A percentile compares a stretch with the other conserved stretches of the same genome.
Conservation (phyloP, 2,329 filamentous ascomycete genomes). For the Amphichorda felina region DNA sequence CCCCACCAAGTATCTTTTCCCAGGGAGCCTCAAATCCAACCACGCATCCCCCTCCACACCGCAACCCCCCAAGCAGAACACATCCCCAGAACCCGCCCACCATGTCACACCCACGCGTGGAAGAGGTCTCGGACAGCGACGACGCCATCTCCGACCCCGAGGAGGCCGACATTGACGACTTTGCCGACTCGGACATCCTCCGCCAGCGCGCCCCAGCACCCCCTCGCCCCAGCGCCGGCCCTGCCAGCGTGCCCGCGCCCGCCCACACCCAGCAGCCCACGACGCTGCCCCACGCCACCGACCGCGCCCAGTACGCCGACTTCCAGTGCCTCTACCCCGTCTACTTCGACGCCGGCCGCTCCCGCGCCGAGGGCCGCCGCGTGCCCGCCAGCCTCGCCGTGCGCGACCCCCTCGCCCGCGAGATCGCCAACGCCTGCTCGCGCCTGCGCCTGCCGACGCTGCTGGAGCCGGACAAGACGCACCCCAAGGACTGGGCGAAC, state of each 20-base stretch:
- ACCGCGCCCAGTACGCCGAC: slow-evolving; percentile 51
- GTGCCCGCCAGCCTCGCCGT: slow-evolving; percentile 65
- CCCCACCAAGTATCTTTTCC: slow-evolving; percentile 2
- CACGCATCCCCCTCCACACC: slow-evolving; percentile 3
- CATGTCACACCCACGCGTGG: slow-evolving; percentile 82
- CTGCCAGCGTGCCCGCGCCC: slow-evolving; percentile 15
- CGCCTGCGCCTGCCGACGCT: slow-evolving; percentile 59
- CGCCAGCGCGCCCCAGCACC: slow-evolving; percentile 14
- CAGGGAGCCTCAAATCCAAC: background rate
- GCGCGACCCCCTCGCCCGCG: slow-evolving; percentile 72
- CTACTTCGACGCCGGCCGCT: slow-evolving; percentile 76
- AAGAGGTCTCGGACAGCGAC: slow-evolving; percentile 82
- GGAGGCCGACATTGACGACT: slow-evolving; percentile 68
- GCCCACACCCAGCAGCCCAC: slow-evolving; percentile 16
- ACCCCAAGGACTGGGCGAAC: slow-evolving; percentile 97
- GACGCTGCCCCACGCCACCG: slow-evolving; percentile 22
- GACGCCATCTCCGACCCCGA: slow-evolving; percentile 69
- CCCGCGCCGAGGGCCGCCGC: slow-evolving; percentile 69
- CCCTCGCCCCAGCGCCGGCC: slow-evolving; percentile 16
- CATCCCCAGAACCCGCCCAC: slow-evolving; percentile 8
- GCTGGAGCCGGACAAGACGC: slow-evolving; percentile 82
- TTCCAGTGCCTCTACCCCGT: slow-evolving; percentile 90
- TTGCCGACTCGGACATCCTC: slow-evolving; percentile 44
- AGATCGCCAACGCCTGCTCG: slow-evolving; percentile 79
- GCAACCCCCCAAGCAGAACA: slow-evolving; percentile 8